Evolutionary conservation across 139 green algal species (phyloP).

Genomic region (Asterochloris erici): DNA sequence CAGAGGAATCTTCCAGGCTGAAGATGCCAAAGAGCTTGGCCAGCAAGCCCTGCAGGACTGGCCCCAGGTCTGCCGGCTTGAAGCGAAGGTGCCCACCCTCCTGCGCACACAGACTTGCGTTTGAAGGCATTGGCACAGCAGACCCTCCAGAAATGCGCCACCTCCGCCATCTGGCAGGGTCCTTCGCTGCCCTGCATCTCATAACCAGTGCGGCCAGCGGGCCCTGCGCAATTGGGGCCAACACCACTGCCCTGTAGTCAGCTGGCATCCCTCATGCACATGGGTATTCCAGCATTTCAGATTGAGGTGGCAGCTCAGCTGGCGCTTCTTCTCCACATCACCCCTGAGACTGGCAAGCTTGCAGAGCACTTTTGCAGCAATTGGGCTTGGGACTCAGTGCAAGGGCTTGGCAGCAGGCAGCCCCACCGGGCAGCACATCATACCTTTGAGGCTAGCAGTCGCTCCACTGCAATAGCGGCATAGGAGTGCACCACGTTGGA

Average conservation of each 20-base stretch:
- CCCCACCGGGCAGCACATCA: not conserved
- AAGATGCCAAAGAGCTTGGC: conserved; percentile 85
- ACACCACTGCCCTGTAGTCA: too few relatives aligned
- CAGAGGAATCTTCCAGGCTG: conserved; percentile 69
- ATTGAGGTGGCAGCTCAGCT: too few relatives aligned
- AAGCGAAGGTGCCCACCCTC: conserved; percentile 49
- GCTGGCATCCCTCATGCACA: too few relatives aligned
- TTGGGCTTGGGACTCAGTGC: not conserved
- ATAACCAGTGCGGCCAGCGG: too few relatives aligned
- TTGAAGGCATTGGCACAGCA: too few relatives aligned
- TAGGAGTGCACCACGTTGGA: conserved; percentile 97
- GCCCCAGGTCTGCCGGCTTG: conserved; percentile 59
- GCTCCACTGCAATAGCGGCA: conserved; percentile 87
- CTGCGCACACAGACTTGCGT: conserved; percentile 4
- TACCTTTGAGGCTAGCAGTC: conserved; percentile 73
- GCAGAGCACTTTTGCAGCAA: not conserved
- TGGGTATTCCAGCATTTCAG: too few relatives aligned
- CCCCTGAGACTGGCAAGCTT: not conserved
- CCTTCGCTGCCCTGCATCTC: too few relatives aligned
- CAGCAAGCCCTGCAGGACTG: conserved; percentile 66
- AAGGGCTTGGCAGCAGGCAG: not conserved
- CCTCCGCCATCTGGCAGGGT: too few relatives aligned
- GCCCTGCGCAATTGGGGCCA: too few relatives aligned
- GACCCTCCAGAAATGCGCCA: too few relatives aligned
- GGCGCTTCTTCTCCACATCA: too few relatives aligned